Conservation (phyloP, 441 rosid species). For the Flueggea neowawraea region DNA sequence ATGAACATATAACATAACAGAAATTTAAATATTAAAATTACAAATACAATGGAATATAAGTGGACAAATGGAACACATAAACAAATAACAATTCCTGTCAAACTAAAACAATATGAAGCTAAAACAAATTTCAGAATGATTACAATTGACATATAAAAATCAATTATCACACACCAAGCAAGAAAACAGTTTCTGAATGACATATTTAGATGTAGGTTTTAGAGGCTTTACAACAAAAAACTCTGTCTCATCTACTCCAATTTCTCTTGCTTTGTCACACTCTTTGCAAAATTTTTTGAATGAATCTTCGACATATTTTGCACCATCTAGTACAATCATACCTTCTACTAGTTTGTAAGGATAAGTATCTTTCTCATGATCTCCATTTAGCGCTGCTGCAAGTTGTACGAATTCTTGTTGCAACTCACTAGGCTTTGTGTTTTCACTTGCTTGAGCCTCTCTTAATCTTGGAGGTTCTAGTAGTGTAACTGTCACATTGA, state of each 20-base stretch:
- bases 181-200: constrained; percentile 50
- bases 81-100: neutral
- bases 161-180: constrained; percentile 68
- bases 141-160: neutral
- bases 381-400: constrained; percentile 75
- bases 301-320: constrained; percentile 54
- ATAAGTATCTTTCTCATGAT: constrained; percentile 42
- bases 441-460: constrained; percentile 37
- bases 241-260: constrained; percentile 38
- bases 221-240: constrained; percentile 23
- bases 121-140: neutral
- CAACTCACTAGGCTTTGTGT: constrained; percentile 62
- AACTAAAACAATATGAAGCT: neutral
- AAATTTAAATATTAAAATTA: too few species aligned
- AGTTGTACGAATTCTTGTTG: constrained; percentile 71
- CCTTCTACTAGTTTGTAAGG: constrained; percentile 57
- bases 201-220: constrained; percentile 29
- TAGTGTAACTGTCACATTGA: constrained; percentile 49
- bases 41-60: too few species aligned
- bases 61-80: too few species aligned
- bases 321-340: constrained; percentile 57
- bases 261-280: constrained; percentile 42
- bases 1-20: too few species aligned
- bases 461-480: constrained; percentile 47
- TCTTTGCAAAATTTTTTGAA: constrained; percentile 45